Evolutionary conservation across 1,139 yeast species (phyloP).

Genomic region (Trichomonascaceae sp.): DNA sequence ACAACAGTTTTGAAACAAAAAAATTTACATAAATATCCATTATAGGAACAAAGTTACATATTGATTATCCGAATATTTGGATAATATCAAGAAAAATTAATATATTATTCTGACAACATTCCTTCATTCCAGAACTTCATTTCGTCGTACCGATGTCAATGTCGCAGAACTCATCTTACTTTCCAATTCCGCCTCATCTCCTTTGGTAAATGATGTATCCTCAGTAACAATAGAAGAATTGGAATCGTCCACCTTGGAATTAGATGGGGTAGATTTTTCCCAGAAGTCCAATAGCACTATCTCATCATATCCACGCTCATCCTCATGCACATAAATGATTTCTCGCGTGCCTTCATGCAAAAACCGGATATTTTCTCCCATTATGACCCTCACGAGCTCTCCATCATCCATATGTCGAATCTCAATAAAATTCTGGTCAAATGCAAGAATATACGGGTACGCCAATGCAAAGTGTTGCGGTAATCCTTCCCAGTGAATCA

Average conservation of each 20-base stretch:
- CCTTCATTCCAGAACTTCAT: background rate
- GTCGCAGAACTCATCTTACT: background rate
- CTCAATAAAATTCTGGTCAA: slow-evolving; percentile 86
- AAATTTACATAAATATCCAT: background rate
- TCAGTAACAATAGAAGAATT: background rate
- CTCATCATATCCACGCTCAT: slow-evolving; percentile 82
- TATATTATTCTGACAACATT: background rate
- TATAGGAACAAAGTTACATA: background rate
- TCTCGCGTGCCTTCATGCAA: slow-evolving; percentile 89
- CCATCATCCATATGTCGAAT: slow-evolving; percentile 87
- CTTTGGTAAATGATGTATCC: background rate
- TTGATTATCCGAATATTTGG: background rate
- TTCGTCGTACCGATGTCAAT: background rate
- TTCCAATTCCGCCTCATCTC: background rate
- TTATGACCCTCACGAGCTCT: slow-evolving; percentile 75
- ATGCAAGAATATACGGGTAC: slow-evolving; percentile 88
- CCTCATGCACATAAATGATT: slow-evolving; percentile 87
- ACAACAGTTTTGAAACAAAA: too few relatives aligned
- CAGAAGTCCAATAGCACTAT: slow-evolving; percentile 89
- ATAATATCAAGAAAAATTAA: background rate
- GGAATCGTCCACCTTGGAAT: background rate
- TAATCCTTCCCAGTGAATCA: slow-evolving; percentile 93
- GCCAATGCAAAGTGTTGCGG: slow-evolving; percentile 90
- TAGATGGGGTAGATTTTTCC: slow-evolving; percentile 31
- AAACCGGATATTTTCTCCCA: slow-evolving; percentile 89